Conservation (phyloP, 2,329 filamentous ascomycete species). For the Ophiocordyceps polyrhachis-furcata region DNA sequence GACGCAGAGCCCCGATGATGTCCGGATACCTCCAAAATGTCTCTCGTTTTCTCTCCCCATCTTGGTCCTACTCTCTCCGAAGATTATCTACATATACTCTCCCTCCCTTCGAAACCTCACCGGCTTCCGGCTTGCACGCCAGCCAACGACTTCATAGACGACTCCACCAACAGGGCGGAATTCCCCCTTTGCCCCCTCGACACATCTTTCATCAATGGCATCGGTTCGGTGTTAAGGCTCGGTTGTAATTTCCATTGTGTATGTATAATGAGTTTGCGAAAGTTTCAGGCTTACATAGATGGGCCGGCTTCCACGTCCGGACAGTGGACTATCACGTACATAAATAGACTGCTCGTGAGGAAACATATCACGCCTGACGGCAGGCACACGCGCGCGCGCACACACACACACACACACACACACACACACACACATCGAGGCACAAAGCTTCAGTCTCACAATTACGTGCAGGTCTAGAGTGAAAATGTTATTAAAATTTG, state of each 20-base stretch:
- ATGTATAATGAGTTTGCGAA: background rate
- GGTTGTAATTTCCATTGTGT: background rate
- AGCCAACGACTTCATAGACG: background rate
- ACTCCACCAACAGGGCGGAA: background rate
- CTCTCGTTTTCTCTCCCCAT: background rate
- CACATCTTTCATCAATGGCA: background rate
- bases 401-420: background rate
- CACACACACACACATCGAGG: background rate
- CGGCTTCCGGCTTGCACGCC: background rate
- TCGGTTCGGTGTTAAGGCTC: background rate
- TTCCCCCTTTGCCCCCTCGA: background rate
- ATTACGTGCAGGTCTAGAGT: background rate
- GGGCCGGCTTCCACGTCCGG: background rate
- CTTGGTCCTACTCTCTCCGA: background rate
- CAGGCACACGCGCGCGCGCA: background rate
- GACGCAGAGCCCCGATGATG: background rate
- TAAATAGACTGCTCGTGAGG: background rate
- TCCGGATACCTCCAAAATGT: background rate
- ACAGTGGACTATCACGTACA: background rate
- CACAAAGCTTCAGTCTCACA: background rate
- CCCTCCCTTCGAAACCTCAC: background rate
- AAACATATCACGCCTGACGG: background rate
- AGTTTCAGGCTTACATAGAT: background rate
- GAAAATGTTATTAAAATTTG: background rate
- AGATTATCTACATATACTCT: too few species aligned